phyloP scores from a whole-genome alignment of 257 asterid genomes.

The Solanum paucissectum region DNA sequence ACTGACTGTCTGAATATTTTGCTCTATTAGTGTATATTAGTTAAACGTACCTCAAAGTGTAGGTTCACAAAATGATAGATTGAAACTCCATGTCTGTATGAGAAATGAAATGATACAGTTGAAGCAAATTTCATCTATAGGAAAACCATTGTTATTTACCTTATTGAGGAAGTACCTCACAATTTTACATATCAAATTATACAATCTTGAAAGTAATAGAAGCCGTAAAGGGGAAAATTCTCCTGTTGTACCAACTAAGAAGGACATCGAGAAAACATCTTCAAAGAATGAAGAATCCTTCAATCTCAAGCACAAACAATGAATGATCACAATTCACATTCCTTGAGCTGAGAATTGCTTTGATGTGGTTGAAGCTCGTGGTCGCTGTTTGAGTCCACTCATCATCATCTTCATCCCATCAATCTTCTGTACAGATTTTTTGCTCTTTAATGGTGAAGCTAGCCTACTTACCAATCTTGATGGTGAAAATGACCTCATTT shows the following conservation, averaged over 20 bases:
- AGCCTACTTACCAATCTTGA: conserved; percentile 8
- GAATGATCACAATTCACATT: conserved; percentile 18
- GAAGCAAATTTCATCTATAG: background rate
- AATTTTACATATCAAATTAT: background rate
- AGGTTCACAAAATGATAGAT: background rate
- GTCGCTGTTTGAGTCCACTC: conserved; percentile 65
- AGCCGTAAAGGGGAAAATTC: background rate
- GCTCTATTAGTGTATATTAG: no score
- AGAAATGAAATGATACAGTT: background rate
- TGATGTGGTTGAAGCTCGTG: conserved; percentile 17
- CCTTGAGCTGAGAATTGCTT: conserved; percentile 40
- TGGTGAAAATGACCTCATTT: conserved; percentile 6
- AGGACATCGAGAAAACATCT: conserved; percentile 46
- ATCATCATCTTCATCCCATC: conserved; percentile 26
- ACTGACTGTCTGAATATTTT: background rate
- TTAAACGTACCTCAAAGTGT: background rate
- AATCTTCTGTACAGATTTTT: conserved; percentile 35
- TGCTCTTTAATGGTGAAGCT: conserved; percentile 38
- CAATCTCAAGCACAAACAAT: background rate
- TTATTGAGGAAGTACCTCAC: background rate
- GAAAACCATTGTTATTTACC: background rate
- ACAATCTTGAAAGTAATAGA: background rate
- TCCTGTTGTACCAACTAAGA: background rate
- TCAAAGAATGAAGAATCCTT: background rate
- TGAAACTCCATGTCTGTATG: background rate